Evolutionary conservation across 768 basidiomycete species (phyloP).

Genomic region (Trametes sanguinea): DNA sequence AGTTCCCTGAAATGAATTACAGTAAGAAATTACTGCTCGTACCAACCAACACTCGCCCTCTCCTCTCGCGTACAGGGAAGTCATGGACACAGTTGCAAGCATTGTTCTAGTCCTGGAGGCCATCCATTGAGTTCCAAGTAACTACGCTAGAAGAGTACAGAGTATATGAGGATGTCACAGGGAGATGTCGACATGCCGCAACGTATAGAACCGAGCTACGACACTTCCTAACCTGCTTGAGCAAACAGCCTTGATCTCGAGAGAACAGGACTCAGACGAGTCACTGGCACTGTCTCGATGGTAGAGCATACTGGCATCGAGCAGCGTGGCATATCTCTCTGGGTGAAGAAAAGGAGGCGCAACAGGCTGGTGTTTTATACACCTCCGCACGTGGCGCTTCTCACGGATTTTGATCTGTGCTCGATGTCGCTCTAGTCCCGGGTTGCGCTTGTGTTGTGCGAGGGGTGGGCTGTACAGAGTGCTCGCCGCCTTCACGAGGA

Average conservation of each 20-base stretch:
- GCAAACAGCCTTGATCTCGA: slow-evolving; percentile 43
- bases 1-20: too few species aligned
- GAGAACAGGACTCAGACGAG: slow-evolving; percentile 52
- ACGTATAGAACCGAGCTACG: slow-evolving; percentile 51
- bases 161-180: slow-evolving; percentile 46
- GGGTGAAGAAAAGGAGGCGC: slow-evolving; percentile 24
- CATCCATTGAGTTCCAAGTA: too few species aligned
- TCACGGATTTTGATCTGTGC: slow-evolving; percentile 1
- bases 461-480: too few species aligned
- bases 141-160: too few species aligned
- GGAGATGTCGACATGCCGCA: slow-evolving; percentile 61
- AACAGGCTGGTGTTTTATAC: neutral
- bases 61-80: too few species aligned
- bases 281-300: slow-evolving; percentile 67
- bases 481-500: too few species aligned
- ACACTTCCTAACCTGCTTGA: slow-evolving; percentile 64
- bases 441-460: too few species aligned
- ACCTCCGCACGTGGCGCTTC: neutral
- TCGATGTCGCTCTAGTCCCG: too few species aligned
- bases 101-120: too few species aligned
- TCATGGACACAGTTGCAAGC: too few species aligned
- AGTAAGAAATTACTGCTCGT: too few species aligned
- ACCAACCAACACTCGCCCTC: too few species aligned
- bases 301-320: slow-evolving; percentile 50
- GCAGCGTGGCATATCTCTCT: slow-evolving; percentile 66